phyloP scores from a whole-genome alignment of 139 green algal genomes.

The Ettlia oleoabundans region DNA sequence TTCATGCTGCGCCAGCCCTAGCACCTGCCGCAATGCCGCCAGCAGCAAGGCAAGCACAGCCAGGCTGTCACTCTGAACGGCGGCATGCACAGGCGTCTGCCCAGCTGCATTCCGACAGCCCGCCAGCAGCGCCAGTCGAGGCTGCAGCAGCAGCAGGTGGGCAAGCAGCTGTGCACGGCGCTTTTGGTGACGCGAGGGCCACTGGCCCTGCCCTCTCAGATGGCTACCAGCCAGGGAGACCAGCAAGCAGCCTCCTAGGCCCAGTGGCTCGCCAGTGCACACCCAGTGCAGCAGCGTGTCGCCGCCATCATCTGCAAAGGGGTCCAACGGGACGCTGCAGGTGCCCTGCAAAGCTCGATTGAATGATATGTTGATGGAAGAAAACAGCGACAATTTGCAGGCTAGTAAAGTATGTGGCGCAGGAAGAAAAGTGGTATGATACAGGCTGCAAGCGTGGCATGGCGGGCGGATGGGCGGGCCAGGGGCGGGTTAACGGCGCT shows the following conservation, averaged over 20 bases:
- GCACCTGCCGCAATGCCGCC: slow-evolving; percentile 9
- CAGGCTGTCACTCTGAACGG: slow-evolving; percentile 9
- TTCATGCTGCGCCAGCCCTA: neutral
- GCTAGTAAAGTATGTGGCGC: too few relatives aligned
- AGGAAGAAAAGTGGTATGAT: too few relatives aligned
- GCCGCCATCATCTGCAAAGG: neutral
- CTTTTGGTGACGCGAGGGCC: neutral
- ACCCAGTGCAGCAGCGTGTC: slow-evolving; percentile 26
- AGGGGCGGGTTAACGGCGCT: too few relatives aligned
- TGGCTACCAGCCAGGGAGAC: too few relatives aligned
- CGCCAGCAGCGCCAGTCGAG: slow-evolving; percentile 4
- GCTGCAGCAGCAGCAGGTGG: slow-evolving; percentile 3
- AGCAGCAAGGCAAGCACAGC: slow-evolving; percentile 9
- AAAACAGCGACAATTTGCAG: neutral
- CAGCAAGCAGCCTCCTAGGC: slow-evolving; percentile 33
- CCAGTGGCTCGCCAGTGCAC: neutral
- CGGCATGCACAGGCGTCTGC: slow-evolving; percentile 9
- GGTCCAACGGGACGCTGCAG: neutral
- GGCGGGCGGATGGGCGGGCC: too few relatives aligned
- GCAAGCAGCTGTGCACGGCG: slow-evolving; percentile 15
- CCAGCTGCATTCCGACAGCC: slow-evolving; percentile 5
- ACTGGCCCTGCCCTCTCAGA: too few relatives aligned
- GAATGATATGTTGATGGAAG: too few relatives aligned
- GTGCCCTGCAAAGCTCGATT: slow-evolving; percentile 8
- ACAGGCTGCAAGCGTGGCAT: too few relatives aligned